Evolutionary conservation across 2,329 filamentous ascomycete species (phyloP), one percentile per base, ranked within the genome.

Genomic region (Pseudocercospora eumusae): DNA sequence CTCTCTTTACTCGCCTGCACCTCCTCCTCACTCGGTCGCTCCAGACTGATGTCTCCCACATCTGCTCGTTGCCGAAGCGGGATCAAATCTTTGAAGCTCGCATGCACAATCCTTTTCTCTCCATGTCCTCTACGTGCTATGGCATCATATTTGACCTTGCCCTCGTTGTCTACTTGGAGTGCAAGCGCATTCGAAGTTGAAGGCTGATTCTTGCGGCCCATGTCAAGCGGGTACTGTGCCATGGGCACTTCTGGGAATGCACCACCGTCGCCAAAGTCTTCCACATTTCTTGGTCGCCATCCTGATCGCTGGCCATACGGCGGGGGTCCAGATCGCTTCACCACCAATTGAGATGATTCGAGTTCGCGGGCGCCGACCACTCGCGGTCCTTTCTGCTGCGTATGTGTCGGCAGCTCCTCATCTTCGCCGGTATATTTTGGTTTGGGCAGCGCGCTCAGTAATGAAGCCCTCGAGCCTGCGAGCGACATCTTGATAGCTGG

Each of bases 71-170:
- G 93, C 64, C 95, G 86, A 63, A 99, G 83, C 6, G 95, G 95
- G 65, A 99, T 99, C 56, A 99, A 81, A 71, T 98, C 95, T 75
- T 96, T 97, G 81, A 99, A 99, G 8, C 91, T 96, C 20, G 95
- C 88, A 76, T 99, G 95, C 10, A 99, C 88, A 66, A 97, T 90
- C 55, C 93, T 85, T 63, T 86, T 87, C 20, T 92, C 91, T 74
- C 84, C 84, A 75, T 99, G 95, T 13, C 95, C 95, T 73, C 93
- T 90, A 71, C 89, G 85, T 56, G 93, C 93, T 73, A 99, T 96
- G 58, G 93, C 92, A 75, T 96, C 92, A 80, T 97, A 99, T 77
- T 96, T 96, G 66, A 97, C 90, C 74, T 96, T 96, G 49, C 95
- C 95, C 68, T 96, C 89, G 0, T 84, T 86, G 74, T 98, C 92